A percentile compares a stretch with the other conserved stretches of the same genome.
Evolutionary conservation across 257 asterid genomes (phyloP).

Genomic region (Penstemon davidsonii): DNA sequence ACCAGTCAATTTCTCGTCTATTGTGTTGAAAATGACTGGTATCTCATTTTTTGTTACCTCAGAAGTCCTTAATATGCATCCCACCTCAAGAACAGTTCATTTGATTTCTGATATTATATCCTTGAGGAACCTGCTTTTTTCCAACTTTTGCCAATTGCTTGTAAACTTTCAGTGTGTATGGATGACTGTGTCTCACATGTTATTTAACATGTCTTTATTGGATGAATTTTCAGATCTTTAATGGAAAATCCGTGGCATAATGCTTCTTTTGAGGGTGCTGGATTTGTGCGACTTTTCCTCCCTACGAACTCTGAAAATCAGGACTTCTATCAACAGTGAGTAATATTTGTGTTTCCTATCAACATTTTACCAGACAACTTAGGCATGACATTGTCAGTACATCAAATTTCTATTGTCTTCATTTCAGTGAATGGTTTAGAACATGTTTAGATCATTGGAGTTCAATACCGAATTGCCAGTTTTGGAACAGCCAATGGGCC

Average conservation of each 20-base stretch:
- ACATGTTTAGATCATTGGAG: constrained; percentile 72
- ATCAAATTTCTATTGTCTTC: constrained; percentile 31
- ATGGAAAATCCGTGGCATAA: constrained; percentile 98
- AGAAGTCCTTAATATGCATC: background rate
- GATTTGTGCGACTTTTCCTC: constrained; percentile 86
- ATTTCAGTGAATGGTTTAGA: constrained; percentile 71
- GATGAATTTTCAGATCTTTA: constrained; percentile 62
- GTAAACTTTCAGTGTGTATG: background rate
- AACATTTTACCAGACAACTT: constrained; percentile 23
- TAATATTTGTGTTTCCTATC: constrained; percentile 22
- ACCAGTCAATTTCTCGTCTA: too few species aligned
- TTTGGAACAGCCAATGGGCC: constrained; percentile 99
- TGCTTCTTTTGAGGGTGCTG: constrained; percentile 95
- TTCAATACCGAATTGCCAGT: constrained; percentile 87
- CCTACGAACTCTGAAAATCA: constrained; percentile 84
- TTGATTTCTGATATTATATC: constrained; percentile 22
- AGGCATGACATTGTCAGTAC: constrained; percentile 23
- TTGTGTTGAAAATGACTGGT: background rate
- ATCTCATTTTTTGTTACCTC: background rate
- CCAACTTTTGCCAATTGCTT: constrained; percentile 5
- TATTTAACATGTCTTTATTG: constrained; percentile 21
- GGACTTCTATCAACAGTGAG: constrained; percentile 85
- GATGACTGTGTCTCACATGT: constrained; percentile 22
- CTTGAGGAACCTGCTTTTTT: constrained; percentile 12
- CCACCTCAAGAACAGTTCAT: constrained; percentile 14